Percentiles rank a stretch among this genome's conserved stretches.
Evolutionary conservation across 2,329 filamentous ascomycete genomes (phyloP).

Genomic region (Calonectria multiphialidica): DNA sequence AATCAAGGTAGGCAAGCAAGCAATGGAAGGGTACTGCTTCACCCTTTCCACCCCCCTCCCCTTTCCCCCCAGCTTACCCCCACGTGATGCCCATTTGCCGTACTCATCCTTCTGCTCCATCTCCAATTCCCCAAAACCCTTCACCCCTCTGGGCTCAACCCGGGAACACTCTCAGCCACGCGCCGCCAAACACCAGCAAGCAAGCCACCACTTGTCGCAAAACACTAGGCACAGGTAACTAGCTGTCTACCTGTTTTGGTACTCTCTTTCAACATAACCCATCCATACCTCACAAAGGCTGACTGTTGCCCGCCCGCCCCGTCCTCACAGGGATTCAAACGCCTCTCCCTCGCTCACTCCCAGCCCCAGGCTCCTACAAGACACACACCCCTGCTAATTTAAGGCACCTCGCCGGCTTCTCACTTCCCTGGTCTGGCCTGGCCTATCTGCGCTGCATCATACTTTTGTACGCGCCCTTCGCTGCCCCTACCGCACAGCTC

Average conservation of each 20-base stretch:
- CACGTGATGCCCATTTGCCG: neutral
- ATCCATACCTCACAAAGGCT: conserved; percentile 1
- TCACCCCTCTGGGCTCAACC: neutral
- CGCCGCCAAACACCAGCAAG: neutral
- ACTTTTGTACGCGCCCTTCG: neutral
- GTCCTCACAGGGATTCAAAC: neutral
- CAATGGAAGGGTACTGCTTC: neutral
- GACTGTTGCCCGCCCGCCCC: neutral
- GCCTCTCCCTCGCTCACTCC: conserved; percentile 9
- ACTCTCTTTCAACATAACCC: neutral
- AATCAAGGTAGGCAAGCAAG: conserved; percentile 4
- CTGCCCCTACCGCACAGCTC: conserved; percentile 2
- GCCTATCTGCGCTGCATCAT: neutral
- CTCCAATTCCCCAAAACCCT: neutral
- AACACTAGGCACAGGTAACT: neutral
- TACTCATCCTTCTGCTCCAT: neutral
- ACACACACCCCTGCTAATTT: conserved; percentile 15
- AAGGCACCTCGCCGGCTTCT: conserved; percentile 1
- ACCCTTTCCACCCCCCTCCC: neutral
- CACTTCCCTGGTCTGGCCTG: neutral
- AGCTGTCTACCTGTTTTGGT: conserved; percentile 1
- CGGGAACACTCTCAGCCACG: conserved; percentile 3
- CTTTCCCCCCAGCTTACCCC: neutral
- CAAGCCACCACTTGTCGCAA: conserved; percentile 3
- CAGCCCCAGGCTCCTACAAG: conserved; percentile 2